A percentile compares a stretch with the other conserved stretches of the same genome.
Evolutionary conservation across 106 monocot species (phyloP).

Genomic region (Dendrobium officinale): DNA sequence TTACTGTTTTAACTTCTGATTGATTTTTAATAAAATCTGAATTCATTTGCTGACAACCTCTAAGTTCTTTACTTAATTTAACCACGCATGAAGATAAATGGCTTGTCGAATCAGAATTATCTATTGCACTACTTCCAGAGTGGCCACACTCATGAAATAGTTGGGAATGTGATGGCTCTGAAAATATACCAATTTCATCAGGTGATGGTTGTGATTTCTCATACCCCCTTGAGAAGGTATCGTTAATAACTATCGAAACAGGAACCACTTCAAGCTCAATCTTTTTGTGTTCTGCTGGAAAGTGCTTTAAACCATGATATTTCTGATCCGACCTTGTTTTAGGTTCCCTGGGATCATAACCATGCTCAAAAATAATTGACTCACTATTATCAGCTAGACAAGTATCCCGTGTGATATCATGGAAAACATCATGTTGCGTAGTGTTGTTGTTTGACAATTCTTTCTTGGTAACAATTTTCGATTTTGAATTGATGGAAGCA

Average conservation of each 20-base stretch:
- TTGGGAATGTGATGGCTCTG: neutral
- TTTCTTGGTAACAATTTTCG: neutral
- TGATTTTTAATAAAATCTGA: slow-evolving; percentile 7
- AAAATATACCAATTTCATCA: neutral
- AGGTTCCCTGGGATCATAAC: neutral
- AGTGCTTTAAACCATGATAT: neutral
- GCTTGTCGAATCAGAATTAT: neutral
- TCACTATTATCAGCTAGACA: neutral
- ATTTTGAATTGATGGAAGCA: slow-evolving; percentile 3
- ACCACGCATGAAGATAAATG: neutral
- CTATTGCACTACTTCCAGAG: neutral
- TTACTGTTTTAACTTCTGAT: neutral
- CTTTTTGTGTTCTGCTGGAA: slow-evolving; percentile 8
- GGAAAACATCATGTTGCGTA: neutral
- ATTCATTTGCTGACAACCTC: neutral
- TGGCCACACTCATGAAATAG: neutral
- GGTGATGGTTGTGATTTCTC: neutral
- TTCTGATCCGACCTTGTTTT: neutral
- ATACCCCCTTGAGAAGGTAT: neutral
- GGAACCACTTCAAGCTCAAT: slow-evolving; percentile 9
- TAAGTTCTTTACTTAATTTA: slow-evolving; percentile 7
- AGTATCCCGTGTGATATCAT: neutral
- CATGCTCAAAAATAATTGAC: neutral
- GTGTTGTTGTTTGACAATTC: neutral
- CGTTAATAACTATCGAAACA: neutral